A percentile compares a stretch with the other conserved stretches of the same genome.
phyloP scores from a whole-genome alignment of 345 rosid species.

The Aquilaria yunnanensis region DNA sequence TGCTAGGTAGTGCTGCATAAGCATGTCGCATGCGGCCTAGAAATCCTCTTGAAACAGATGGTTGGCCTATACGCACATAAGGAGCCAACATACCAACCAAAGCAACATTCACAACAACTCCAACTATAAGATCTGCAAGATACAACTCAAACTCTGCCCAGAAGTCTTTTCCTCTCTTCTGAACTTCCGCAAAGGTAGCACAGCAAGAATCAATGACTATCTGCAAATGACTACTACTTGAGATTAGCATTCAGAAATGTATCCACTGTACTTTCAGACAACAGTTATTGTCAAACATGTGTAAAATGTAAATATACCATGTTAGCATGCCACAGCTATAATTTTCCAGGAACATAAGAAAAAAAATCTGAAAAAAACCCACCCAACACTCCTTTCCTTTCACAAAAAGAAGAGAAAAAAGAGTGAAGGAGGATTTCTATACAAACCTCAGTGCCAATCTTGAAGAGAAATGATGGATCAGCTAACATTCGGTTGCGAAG shows the following conservation, averaged over 20 bases:
- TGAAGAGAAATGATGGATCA: slow-evolving; percentile 94
- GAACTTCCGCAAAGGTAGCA: slow-evolving; percentile 91
- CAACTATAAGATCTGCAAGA: slow-evolving; percentile 86
- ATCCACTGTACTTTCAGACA: too few species aligned
- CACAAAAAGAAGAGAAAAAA: background rate
- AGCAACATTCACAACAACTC: slow-evolving; percentile 77
- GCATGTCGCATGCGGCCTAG: slow-evolving; percentile 60
- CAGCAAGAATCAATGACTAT: slow-evolving; percentile 88
- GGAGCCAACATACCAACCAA: slow-evolving; percentile 96
- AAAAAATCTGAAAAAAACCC: background rate
- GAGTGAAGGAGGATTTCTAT: background rate
- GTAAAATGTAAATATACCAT: too few species aligned
- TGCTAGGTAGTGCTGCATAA: slow-evolving; percentile 91
- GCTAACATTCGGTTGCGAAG: slow-evolving; percentile 87
- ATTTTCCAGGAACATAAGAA: background rate
- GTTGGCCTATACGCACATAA: slow-evolving; percentile 74
- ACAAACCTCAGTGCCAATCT: slow-evolving; percentile 87
- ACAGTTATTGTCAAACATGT: background rate
- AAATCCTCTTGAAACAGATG: slow-evolving; percentile 53
- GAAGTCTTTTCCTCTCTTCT: slow-evolving; percentile 85
- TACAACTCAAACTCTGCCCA: slow-evolving; percentile 95
- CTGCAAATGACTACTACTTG: slow-evolving; percentile 29
- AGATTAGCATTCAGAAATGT: background rate
- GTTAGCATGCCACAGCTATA: background rate
- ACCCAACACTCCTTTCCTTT: background rate